Base-by-base conservation (phyloP, 2,329 filamentous ascomycete genomes). In the Pseudogymnoascus sp. region DNA sequence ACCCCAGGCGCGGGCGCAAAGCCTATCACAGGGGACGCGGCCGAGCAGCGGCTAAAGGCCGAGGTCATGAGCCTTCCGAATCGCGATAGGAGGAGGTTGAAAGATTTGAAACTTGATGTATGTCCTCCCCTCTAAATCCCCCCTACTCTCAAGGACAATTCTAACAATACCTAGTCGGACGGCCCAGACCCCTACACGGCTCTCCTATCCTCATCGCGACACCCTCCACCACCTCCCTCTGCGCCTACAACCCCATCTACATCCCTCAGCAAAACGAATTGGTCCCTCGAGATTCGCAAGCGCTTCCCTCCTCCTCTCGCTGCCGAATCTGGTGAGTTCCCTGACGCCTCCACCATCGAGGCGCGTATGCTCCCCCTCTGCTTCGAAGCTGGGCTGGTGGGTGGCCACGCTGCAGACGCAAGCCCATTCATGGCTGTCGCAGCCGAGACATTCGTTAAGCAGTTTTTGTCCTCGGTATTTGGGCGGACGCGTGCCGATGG, bases 61-160 rank as follows among this genome's bases (percentile, higher is more conserved):
- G 85, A 88, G 69, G 84, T 89, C 63, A 88, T 88, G 86, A 83
- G 86, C 69, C 77, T 89, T 47, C 85, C 84, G n/a, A 83, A 78
- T 62, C 78, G 84, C 66, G 86, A 89, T 69, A 78, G 86, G 65
- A 77, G 85, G 73, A 80, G 86, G 62, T 82, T 89, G 68, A 88
- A 89, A 67, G 85, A 88, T 65, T 73, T 88, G 35, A 75, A 74
- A 20, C 79, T 81, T 67, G 83, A 87, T 66, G 85, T 87, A 67
- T 64, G 82, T 74, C 14, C 28, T 18, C 14, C 25, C 41, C 8
- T 14, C 28, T 28, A 30, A n/a, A 41, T 11, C 2, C 22, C 2
- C 43, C 25, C 7, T 16, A 11, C 25, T 16, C 41, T 30, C 43
- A 1, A 30, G 16, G n/a, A 30, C 43, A 50, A 18, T 50, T 50